Evolutionary conservation across 176 grass and related monocot species (phyloP).

Genomic region (barley (Hordeum vulgare)): MorexV3_pseudomolecules_assembly NC_058518.1:360738929-360739428

Average conservation of each 20-base stretch:
- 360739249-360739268: not conserved
- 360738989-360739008: not conserved
- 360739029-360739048: not conserved
- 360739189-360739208: not conserved
- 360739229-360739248: not conserved
- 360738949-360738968: not conserved
- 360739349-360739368: constrained; percentile 5
- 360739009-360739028: not conserved
- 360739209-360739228: not conserved
- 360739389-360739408: not conserved
- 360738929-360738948: not conserved
- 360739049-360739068: not conserved
- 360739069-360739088: not conserved
- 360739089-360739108: not conserved
- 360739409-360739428: not conserved
- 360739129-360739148: not conserved
- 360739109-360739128: not conserved
- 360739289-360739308: not conserved
- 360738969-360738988: constrained; percentile 1
- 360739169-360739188: not conserved
- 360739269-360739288: not conserved
- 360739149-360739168: not conserved
- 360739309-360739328: not conserved
- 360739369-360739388: not conserved
- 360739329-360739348: not conserved